Base-by-base conservation (phyloP, 768 basidiomycete genomes). In the Suillus fuscotomentosus region DNA sequence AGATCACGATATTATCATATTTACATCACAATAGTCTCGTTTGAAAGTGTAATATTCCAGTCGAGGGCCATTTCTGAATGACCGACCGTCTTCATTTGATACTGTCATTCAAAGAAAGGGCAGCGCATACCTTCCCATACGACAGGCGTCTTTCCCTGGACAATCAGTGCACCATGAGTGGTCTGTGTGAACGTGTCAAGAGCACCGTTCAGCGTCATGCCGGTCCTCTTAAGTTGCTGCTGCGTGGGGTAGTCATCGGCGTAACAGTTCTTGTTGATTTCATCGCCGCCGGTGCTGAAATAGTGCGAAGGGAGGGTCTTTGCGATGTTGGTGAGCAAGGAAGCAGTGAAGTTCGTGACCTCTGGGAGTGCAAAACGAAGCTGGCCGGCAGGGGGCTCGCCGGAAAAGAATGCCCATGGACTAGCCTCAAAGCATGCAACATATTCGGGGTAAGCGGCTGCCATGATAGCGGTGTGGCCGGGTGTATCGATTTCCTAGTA, bases 211-310 rank as follows among this genome's bases (percentile, higher is more conserved):
- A 85, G 68, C 1, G 77, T 81, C 70, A 74, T 65, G 3, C 76
- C 75, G 4, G 71, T 79, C 5, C 67, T 67, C 36, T 75, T 75
- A 55, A 92, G 75, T 6, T 82, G 82, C 1, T 75, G 71, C 65
- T 86, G 84, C 0, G 89, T 89, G 68, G 80, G 72, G 0, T 80
- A 69, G 72, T 93, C 91, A 22, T 86, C 70, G 0, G 76, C 71
- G 67, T 90, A 91, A 71, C 89, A 90, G 42, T 79, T 80, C 5
- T 72, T 68, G 67, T 92, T 92, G 60, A 92, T 70, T 69, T 93
- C 91, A 67, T 93, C 92, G 0, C 92, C 92, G 0, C 92, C 92
- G 0, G 90, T 89, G 65, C 84, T 84, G 69, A 94, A 86, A 60
- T 89, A 77, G 27, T 72, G 81, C 3, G 84, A 83, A 0, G 84